Evolutionary conservation across 257 asterid genomes (phyloP).

Genomic region (Solanum megistacrolobum): DNA sequence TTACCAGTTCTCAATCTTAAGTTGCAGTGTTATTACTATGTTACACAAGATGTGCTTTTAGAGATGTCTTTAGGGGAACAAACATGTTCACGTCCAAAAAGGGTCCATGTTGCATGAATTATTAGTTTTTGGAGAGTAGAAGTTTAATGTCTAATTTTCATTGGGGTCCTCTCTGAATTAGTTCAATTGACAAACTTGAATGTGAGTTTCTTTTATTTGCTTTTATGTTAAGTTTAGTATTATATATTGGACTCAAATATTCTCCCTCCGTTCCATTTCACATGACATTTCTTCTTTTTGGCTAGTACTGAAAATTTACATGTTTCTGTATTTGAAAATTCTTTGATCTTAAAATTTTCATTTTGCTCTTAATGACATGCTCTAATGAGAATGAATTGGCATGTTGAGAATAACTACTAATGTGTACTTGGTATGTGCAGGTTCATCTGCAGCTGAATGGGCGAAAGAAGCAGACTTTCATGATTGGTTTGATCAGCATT

Average conservation of each 20-base stretch:
- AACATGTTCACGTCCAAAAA: background rate
- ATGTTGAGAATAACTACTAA: background rate
- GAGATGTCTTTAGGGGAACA: background rate
- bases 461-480: conserved; percentile 61
- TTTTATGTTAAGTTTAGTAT: background rate
- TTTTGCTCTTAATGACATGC: background rate
- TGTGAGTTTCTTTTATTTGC: background rate
- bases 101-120: background rate
- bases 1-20: background rate
- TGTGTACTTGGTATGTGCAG: conserved; percentile 25
- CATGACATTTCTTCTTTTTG: background rate
- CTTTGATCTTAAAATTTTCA: background rate
- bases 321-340: background rate
- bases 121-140: background rate
- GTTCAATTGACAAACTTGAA: background rate
- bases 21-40: background rate
- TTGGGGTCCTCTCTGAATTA: background rate
- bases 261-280: background rate
- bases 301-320: background rate
- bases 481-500: conserved; percentile 60
- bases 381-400: background rate
- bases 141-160: background rate
- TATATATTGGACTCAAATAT: background rate
- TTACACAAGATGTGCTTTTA: background rate
- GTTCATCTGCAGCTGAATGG: conserved; percentile 90